Evolutionary conservation across 2,329 filamentous ascomycete genomes (phyloP), one percentile per base, ranked within the genome.

Genomic region (Aspergillus nomiae): DNA sequence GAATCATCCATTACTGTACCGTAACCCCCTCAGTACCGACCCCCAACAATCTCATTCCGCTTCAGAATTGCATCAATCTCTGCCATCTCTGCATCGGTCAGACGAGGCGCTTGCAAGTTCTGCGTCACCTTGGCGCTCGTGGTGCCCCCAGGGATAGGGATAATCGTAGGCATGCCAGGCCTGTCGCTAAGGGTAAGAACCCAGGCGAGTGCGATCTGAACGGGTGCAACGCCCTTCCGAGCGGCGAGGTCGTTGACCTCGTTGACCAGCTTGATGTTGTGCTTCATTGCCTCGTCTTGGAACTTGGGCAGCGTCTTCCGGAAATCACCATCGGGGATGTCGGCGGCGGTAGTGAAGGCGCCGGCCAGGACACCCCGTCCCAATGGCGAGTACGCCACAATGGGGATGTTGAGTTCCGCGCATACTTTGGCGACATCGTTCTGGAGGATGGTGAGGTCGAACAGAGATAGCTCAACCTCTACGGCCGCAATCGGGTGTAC

Each of bases 391-490:
- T 89, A 89, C 2, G 84, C 84, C 11, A 87, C 75, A 50, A 89
- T 78, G 0, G 86, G 85, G 58, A 89, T 88, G 32, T 79, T 77
- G 1, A 87, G 76, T 71, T 87, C 83, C 1, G 80, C 83, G 65
- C 87, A 89, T 1, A 83, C 80, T 59, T 80, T 71, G 2, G 85
- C 84, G 1, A 89, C 81, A 21, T 83, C 87, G 64, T 89, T 89
- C 21, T 83, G 74, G 6, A 88, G 74, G 53, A 87, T 83, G 30
- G 87, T 83, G 2, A 84, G 86, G 7, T 78, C 78, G 79, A 82
- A 89, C 2, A 88, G 77, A 19, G 82, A 85, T 61, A 89, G 79
- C 71, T 89, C 87, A 28, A 87, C 83, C 69, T 90, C 87, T 9
- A 89, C 86, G 1, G 83, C 83, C 1, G 81, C 80, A 56, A 89